A percentile compares a stretch with the other conserved stretches of the same genome.
Conservation (phyloP, 441 rosid genomes). For the Kokia cookei region DNA sequence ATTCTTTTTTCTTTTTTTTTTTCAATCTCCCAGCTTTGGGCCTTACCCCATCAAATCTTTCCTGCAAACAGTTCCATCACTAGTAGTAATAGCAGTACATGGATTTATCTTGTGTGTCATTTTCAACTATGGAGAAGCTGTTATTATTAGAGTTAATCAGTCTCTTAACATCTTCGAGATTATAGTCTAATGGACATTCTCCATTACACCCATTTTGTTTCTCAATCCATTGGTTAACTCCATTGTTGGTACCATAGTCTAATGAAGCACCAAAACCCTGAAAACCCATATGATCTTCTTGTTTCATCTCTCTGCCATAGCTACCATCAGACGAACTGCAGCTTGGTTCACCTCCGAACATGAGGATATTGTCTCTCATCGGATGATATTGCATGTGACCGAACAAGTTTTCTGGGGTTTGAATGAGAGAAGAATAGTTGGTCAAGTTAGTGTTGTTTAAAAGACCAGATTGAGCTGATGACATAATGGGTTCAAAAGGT, state of each 20-base stretch:
- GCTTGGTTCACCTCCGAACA: constrained; percentile 42
- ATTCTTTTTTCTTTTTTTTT: neutral
- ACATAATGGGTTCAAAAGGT: constrained; percentile 28
- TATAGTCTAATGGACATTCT: constrained; percentile 10
- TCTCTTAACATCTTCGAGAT: constrained; percentile 41
- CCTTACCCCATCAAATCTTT: constrained; percentile 79
- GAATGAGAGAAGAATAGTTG: constrained; percentile 15
- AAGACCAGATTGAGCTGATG: constrained; percentile 18
- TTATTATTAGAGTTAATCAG: constrained; percentile 21
- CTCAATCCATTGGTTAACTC: constrained; percentile 23
- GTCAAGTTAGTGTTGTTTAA: constrained; percentile 8
- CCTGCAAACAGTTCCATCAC: constrained; percentile 41
- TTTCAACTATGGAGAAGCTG: constrained; percentile 28
- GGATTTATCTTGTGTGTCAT: constrained; percentile 29
- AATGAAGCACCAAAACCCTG: constrained; percentile 18
- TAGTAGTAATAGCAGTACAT: constrained; percentile 28
- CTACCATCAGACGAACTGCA: constrained; percentile 54
- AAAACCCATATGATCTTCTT: constrained; percentile 27
- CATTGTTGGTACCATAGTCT: constrained; percentile 16
- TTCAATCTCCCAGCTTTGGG: neutral
- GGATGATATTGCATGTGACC: constrained; percentile 27
- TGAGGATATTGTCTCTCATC: constrained; percentile 28
- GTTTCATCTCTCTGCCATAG: constrained; percentile 32
- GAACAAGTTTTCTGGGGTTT: constrained; percentile 24
- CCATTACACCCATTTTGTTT: constrained; percentile 13